Evolutionary conservation across 441 rosid genomes (phyloP), one percentile per base, ranked within the genome.

Genomic region (Mallotus japonicus): DNA sequence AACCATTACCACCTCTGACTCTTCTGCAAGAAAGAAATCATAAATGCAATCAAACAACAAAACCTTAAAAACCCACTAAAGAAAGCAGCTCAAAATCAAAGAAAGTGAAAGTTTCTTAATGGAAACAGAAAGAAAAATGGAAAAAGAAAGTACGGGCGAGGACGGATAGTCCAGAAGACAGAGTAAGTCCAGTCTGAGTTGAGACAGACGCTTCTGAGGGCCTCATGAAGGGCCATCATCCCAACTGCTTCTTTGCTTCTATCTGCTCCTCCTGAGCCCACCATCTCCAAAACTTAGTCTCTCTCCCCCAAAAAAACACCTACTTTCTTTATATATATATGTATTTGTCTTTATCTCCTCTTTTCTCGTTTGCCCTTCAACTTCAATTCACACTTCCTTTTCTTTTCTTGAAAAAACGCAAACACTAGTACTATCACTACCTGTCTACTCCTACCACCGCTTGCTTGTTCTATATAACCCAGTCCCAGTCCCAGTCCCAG

Each of bases 161-260:
- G 99, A 85, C 99, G 99, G 77, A 92, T 95, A 80, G 99, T 92
- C 99, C 99, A 95, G 92, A 95, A 95, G 75, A 95, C 99, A 90
- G 99, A 92, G 92, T 95, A 95, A 89, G 92, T 92, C 97, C 99
- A 95, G 87, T 89, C 97, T 79, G 99, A 62, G 86, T 90, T 89
- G 78, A 92, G 90, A 82, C 99, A 95, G 88, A 92, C 96, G 87
- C 83, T 89, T 84, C 97, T 89, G 74, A 95, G 96, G 86, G 99
- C 96, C 84, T 95, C 97, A 74, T 95, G 99, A 89, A 95, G 97
- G 85, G 97, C 97, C 97, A 95, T 91, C 99, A 95, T 95, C 93
- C 96, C 99, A 67, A 92, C 95, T 72, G 97, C 99, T 84, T 95
- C 97, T 89, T 91, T 92, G 92, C 97, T 90, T 73, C 99, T 89